phyloP scores from a whole-genome alignment of 371 early-diverging fungal genomes.

The Gilbertella persicaria region DNA sequence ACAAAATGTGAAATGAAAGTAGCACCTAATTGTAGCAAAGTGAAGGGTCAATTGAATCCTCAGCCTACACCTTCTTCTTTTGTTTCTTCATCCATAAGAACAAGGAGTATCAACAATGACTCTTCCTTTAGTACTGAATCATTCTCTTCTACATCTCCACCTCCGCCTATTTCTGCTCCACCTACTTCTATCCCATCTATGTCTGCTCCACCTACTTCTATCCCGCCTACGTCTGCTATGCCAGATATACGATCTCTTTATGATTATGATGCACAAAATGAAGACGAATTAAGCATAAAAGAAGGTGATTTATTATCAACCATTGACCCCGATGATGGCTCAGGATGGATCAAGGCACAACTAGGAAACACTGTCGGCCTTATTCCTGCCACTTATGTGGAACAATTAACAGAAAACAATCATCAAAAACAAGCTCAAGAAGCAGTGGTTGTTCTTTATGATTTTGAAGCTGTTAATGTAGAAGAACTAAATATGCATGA shows the following conservation, averaged over 20 bases:
- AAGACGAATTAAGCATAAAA: slow-evolving; percentile 72
- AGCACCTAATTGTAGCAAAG: slow-evolving; percentile 69
- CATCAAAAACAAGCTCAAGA: slow-evolving; percentile 3
- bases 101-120: slow-evolving; percentile 1
- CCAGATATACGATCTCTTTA: slow-evolving; percentile 37
- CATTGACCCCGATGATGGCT: slow-evolving; percentile 59
- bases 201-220: background rate
- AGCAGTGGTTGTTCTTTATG: slow-evolving; percentile 71
- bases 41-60: slow-evolving; percentile 61
- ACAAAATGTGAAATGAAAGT: slow-evolving; percentile 88
- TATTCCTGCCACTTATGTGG: slow-evolving; percentile 73
- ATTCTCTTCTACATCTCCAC: background rate
- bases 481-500: slow-evolving; percentile 74
- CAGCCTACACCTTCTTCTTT: slow-evolving; percentile 27
- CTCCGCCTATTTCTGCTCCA: background rate
- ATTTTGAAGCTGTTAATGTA: slow-evolving; percentile 72
- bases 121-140: background rate
- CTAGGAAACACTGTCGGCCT: slow-evolving; percentile 49
- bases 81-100: background rate
- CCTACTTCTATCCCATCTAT: background rate
- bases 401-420: slow-evolving; percentile 15
- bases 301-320: slow-evolving; percentile 71
- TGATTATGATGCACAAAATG: slow-evolving; percentile 72
- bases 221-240: background rate
- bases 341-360: slow-evolving; percentile 79